These are phyloP conservation scores for Lentithecium fluviatile DNA, from an alignment of 495 filamentous ascomycete species.

Conservation along the genomic window DNA sequence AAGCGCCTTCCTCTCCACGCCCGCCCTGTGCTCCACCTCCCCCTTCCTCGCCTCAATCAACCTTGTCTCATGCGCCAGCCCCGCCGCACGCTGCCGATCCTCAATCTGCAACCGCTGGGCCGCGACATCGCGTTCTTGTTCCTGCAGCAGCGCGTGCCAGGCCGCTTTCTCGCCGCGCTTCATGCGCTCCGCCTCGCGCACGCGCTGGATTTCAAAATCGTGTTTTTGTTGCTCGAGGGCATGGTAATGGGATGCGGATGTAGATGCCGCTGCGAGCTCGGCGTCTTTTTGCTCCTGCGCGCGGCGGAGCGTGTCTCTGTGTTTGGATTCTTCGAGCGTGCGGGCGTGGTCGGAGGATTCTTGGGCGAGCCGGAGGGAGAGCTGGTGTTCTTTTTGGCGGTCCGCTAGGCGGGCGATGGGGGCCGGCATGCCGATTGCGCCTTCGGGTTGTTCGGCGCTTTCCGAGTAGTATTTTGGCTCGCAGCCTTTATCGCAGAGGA, in stretches of 20 bases:
- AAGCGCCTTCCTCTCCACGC: slow-evolving; percentile 20
- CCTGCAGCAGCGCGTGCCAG: slow-evolving; percentile 11
- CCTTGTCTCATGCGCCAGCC: slow-evolving; percentile 2
- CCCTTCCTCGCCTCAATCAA: slow-evolving; percentile 4
- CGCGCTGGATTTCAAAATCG: slow-evolving; percentile 18
- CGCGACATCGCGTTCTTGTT: slow-evolving; percentile 20
- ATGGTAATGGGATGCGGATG: slow-evolving; percentile 3
- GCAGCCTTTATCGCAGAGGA: slow-evolving; percentile 29
- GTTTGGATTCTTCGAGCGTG: slow-evolving; percentile 10
- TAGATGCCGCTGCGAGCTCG: slow-evolving; percentile 9
- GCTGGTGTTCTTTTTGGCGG: slow-evolving; percentile 25
- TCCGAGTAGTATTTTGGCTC: slow-evolving; percentile 30
- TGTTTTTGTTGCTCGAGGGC: slow-evolving; percentile 23
- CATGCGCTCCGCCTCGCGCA: slow-evolving; percentile 18
- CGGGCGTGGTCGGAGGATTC: slow-evolving; percentile 23
- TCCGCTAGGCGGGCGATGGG: slow-evolving; percentile 16
- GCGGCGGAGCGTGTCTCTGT: slow-evolving; percentile 16
- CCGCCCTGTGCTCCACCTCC: slow-evolving; percentile 20
- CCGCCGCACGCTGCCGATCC: slow-evolving; percentile 8
- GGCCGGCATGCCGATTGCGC: slow-evolving; percentile 23
- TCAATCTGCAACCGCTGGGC: slow-evolving; percentile 20
- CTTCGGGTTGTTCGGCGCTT: slow-evolving; percentile 18
- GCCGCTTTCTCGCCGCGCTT: slow-evolving; percentile 16
- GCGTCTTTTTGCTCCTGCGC: slow-evolving; percentile 19
- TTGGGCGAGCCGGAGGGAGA: slow-evolving; percentile 15